phyloP scores from a whole-genome alignment of 306 rosid species.

The Prunus armeniaca region DNA sequence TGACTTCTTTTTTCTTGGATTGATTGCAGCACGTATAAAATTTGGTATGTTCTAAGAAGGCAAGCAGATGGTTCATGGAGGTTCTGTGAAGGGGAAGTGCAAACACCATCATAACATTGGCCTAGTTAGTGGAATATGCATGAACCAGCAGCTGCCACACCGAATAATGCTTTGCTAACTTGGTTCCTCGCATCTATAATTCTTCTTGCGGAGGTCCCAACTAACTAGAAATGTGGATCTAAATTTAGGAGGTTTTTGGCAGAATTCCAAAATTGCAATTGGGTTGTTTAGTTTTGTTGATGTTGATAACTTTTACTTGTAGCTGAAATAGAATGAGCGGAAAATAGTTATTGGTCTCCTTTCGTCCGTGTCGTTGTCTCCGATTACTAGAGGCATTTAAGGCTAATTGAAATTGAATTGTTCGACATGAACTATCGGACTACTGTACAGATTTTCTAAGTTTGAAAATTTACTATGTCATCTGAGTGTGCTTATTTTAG shows the following conservation, averaged over 20 bases:
- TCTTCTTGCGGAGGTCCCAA: conserved; percentile 4
- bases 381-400: neutral
- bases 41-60: conserved; percentile 67
- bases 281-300: neutral
- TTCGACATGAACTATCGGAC: neutral
- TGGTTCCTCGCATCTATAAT: conserved; percentile 24
- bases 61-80: conserved; percentile 95
- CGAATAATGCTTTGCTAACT: conserved; percentile 40
- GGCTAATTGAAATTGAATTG: neutral
- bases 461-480: neutral
- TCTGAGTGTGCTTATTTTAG: neutral
- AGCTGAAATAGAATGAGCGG: conserved; percentile 1
- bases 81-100: conserved; percentile 75
- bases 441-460: neutral
- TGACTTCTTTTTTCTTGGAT: neutral
- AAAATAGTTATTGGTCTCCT: neutral
- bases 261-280: neutral
- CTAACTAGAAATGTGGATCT: neutral
- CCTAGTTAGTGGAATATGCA: conserved; percentile 14
- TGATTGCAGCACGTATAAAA: conserved; percentile 75
- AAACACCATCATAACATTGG: conserved; percentile 40
- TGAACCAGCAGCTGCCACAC: conserved; percentile 22
- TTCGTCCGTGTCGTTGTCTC: neutral
- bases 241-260: neutral
- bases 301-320: neutral